Evolutionary conservation across 1,284 basidiomycete species (phyloP).

Genomic region (Vanrija sp.): DNA sequence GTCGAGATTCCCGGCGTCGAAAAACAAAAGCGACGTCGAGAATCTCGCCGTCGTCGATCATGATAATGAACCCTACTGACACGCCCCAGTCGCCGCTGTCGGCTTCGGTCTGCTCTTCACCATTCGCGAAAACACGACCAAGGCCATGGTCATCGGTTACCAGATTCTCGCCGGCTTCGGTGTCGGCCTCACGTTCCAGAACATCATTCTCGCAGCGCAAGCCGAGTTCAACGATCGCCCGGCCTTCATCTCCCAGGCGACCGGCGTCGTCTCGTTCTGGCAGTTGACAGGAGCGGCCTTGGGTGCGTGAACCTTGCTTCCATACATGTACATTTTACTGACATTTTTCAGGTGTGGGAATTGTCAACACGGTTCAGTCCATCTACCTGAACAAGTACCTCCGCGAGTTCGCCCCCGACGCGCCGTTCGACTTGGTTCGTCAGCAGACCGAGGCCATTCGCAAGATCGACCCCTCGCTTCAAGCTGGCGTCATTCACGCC

Average conservation of each 20-base stretch:
- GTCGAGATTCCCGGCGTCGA: no score
- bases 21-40: no score
- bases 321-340: no score
- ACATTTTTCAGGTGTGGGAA: constrained; percentile 26
- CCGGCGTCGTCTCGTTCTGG: constrained; percentile 47
- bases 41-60: not conserved
- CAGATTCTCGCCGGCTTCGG: constrained; percentile 52
- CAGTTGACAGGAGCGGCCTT: constrained; percentile 51
- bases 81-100: constrained; percentile 34
- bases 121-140: constrained; percentile 39
- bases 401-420: constrained; percentile 29
- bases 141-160: constrained; percentile 49
- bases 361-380: constrained; percentile 49
- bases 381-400: constrained; percentile 38
- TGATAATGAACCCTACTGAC: constrained; percentile 21
- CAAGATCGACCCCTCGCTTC: constrained; percentile 30
- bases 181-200: constrained; percentile 40
- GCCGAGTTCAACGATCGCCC: constrained; percentile 47
- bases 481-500: constrained; percentile 48
- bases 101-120: constrained; percentile 54
- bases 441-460: constrained; percentile 36
- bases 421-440: constrained; percentile 38
- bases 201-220: constrained; percentile 50
- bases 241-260: constrained; percentile 38
- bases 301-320: constrained; percentile 16